Percentiles rank a stretch among this genome's conserved stretches.
Evolutionary conservation across 2,329 filamentous ascomycete genomes (phyloP).

Genomic region (Fusarium denticulatum): DNA sequence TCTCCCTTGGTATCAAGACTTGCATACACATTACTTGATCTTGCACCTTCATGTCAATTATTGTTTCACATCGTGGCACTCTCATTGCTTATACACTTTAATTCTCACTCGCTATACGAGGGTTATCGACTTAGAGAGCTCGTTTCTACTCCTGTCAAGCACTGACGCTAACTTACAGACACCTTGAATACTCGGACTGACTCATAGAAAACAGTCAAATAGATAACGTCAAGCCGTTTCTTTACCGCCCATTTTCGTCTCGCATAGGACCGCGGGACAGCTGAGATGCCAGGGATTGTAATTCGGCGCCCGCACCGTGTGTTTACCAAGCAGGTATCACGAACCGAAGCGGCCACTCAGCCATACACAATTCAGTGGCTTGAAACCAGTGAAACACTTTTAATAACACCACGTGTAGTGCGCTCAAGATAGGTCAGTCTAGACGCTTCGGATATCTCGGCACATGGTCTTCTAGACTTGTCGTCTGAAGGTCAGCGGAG

Average conservation of each 20-base stretch:
- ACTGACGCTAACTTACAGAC: not conserved
- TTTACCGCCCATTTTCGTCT: not conserved
- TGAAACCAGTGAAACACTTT: not conserved
- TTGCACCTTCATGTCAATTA: too few species aligned
- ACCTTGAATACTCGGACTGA: not conserved
- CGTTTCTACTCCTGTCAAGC: too few species aligned
- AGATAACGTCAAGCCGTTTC: not conserved
- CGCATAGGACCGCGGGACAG: too few species aligned
- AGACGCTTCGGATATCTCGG: not conserved
- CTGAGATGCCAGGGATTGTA: not conserved
- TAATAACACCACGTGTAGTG: not conserved
- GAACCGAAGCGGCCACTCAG: not conserved
- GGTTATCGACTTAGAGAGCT: too few species aligned
- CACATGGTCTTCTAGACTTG: not conserved
- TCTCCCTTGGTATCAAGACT: rapidly evolving
- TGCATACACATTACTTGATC: not conserved
- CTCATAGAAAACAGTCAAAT: not conserved
- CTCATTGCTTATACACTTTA: too few species aligned
- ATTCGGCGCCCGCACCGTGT: not conserved
- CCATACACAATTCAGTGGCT: not conserved
- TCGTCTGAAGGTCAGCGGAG: not conserved
- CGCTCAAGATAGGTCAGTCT: not conserved
- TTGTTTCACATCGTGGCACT: too few species aligned
- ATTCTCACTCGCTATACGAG: too few species aligned
- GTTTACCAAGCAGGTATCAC: not conserved